Base-by-base conservation (phyloP, 2,329 filamentous ascomycete genomes). In the Beauveria scarabaeidicola region DNA sequence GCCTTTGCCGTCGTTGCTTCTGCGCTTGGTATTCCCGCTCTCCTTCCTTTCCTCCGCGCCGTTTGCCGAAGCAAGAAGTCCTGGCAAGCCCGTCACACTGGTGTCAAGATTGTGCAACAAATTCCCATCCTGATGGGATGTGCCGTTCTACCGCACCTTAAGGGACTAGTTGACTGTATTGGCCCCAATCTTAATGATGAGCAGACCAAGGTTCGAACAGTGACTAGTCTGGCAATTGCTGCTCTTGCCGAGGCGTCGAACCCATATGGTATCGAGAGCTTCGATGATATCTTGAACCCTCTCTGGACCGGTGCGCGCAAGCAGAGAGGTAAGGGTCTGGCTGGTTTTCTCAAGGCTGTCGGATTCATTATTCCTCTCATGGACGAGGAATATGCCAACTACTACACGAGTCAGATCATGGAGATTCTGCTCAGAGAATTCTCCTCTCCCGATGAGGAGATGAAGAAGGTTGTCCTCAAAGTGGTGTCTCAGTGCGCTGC, bases 381-480 rank as follows among this genome's bases (percentile, higher is more conserved):
- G 94, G 94, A 99, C 76, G 94, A 99, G 74, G 94, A 99, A 70
- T 97, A 97, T 72, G 93, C 94, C 74, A 97, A 97, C 72, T 99
- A 99, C 77, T 99, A 99, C 70, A 97, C 94, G 9, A 90, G 87
- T 66, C 92, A 99, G 73, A 97, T 99, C 68, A 97, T 99, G 93
- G 94, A 97, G 73, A 97, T 97, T 68, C 78, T 99, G 15, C 84
- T 97, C 32, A 86, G 94, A 68, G 94, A 99, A 71, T 99, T 99
- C 69, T 89, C 91, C 7, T 97, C 93, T 0, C 94, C 94, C 0
- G 94, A 99, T 65, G 94, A 99, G 74, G 94, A 99, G 74, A 99
- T 99, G 94, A 99, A 97, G 77, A 99, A 99, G 78, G 94, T 99
- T 1, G 94, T 99, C 8, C 78, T 99, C 61, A 97, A 97, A 75